Evolutionary conservation across 2,329 filamentous ascomycete genomes (phyloP).

Genomic region (Dactylellina parvicollis): DNA sequence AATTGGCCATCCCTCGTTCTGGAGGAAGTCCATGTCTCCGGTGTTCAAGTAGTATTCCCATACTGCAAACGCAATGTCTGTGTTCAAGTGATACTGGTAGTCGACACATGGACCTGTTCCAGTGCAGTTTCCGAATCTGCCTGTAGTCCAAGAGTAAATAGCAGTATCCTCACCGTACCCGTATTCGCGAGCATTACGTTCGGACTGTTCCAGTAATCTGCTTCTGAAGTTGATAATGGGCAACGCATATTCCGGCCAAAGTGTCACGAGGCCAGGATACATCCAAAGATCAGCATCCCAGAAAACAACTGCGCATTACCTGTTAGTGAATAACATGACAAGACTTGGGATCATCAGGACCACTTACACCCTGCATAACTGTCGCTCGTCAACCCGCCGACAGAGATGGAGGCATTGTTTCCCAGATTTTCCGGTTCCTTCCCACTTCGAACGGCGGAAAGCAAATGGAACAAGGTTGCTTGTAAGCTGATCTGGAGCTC

Average conservation of each 20-base stretch:
- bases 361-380: constrained; percentile 69
- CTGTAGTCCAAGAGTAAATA: constrained; percentile 75
- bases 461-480: constrained; percentile 68
- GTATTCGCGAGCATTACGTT: constrained; percentile 70
- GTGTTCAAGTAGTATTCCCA: constrained; percentile 71
- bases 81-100: constrained; percentile 77
- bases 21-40: constrained; percentile 69
- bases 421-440: constrained; percentile 68
- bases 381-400: constrained; percentile 74
- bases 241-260: constrained; percentile 71
- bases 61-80: constrained; percentile 73
- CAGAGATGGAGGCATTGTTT: constrained; percentile 70
- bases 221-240: constrained; percentile 73
- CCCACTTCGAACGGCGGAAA: constrained; percentile 66
- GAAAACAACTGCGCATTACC: constrained; percentile 63
- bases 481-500: constrained; percentile 66
- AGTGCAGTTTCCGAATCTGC: constrained; percentile 75
- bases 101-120: constrained; percentile 73
- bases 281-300: constrained; percentile 76
- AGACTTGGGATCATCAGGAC: background rate
- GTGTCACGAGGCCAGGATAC: constrained; percentile 72
- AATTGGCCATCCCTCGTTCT: constrained; percentile 61
- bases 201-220: constrained; percentile 69
- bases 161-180: constrained; percentile 61
- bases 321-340: background rate